These are phyloP conservation scores for Gastrolobium villosum DNA, from an alignment of 306 rosid species.

Conservation along the genomic window DNA sequence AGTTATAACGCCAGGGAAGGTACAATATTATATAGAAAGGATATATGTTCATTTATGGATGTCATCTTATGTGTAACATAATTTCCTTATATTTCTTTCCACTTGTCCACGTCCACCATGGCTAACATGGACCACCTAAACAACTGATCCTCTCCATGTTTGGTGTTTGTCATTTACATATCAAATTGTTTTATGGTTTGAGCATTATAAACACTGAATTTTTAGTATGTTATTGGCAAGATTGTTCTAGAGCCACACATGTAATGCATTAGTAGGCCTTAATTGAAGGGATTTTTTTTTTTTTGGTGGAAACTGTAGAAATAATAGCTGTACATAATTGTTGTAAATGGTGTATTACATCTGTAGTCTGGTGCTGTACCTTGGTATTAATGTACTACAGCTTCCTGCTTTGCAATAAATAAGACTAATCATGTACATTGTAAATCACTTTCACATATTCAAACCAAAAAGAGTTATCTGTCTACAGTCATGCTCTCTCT, in stretches of 20 bases:
- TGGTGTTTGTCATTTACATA: conserved; percentile 29
- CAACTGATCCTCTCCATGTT: conserved; percentile 21
- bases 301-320: conserved; percentile 16
- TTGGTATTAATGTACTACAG: not conserved
- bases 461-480: not conserved
- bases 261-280: conserved; percentile 3
- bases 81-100: conserved; percentile 10
- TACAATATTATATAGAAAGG: conserved; percentile 43
- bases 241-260: conserved; percentile 10
- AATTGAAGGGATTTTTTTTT: not conserved
- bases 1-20: conserved; percentile 92
- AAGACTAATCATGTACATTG: not conserved
- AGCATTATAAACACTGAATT: not conserved
- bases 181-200: conserved; percentile 4
- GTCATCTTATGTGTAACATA: conserved; percentile 37
- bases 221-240: not conserved
- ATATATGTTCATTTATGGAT: conserved; percentile 34
- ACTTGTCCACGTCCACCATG: conserved; percentile 14
- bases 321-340: not conserved
- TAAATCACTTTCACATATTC: conserved; percentile 22
- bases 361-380: not conserved
- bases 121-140: conserved; percentile 11
- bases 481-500: not conserved
- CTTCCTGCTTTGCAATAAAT: conserved; percentile 18
- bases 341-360: conserved; percentile 7